Conservation (phyloP, 129 eudicot genomes). For the Escallonia herrerae region DNA sequence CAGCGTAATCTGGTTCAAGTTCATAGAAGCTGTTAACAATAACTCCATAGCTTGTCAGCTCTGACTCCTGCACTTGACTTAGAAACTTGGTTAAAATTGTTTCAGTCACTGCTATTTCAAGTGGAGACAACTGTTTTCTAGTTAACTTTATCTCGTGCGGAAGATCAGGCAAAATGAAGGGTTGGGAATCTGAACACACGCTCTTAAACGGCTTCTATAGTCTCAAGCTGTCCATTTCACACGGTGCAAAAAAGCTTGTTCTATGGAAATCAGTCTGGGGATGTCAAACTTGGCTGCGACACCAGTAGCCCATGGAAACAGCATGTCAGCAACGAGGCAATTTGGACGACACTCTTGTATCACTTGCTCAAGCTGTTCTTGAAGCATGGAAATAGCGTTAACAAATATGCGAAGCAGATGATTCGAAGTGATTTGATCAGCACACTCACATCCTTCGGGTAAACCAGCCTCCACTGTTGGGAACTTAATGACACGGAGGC, state of each 20-base stretch:
- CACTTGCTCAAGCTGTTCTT: constrained; percentile 5
- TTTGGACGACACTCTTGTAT: constrained; percentile 6
- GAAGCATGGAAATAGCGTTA: not conserved
- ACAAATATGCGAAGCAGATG: not conserved
- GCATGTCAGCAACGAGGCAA: constrained; percentile 12
- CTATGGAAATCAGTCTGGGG: constrained; percentile 19
- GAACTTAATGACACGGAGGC: constrained; percentile 1
- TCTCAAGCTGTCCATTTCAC: not conserved
- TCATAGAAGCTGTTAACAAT: constrained; percentile 24
- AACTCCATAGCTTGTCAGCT: constrained; percentile 11
- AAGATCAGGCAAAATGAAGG: constrained; percentile 10
- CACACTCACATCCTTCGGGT: constrained; percentile 14
- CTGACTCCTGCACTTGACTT: not conserved
- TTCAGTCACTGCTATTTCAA: not conserved
- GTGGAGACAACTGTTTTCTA: constrained; percentile 3
- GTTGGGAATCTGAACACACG: constrained; percentile 5
- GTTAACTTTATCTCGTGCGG: constrained; percentile 15
- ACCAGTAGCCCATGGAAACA: constrained; percentile 16
- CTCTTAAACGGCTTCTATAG: not conserved
- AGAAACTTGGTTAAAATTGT: not conserved
- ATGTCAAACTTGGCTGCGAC: constrained; percentile 4
- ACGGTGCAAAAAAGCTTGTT: constrained; percentile 1
- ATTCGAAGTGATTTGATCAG: not conserved
- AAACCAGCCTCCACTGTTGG: constrained; percentile 8
- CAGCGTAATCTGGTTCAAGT: constrained; percentile 17